Conservation (phyloP, 2,329 filamentous ascomycete species). For the Cladophialophora chaetospira region DNA sequence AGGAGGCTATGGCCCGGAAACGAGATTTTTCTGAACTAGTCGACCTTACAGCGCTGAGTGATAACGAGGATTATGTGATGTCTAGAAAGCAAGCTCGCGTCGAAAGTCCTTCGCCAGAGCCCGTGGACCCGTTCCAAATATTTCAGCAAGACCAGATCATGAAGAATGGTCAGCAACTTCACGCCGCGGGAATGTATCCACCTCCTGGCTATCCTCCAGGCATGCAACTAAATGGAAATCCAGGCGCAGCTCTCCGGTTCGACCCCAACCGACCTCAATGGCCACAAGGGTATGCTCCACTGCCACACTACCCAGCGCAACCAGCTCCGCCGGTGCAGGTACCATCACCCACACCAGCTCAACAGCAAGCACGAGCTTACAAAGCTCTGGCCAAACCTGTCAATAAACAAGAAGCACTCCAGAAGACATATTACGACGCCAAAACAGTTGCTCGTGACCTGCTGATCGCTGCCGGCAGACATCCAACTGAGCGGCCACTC, state of each 20-base stretch:
- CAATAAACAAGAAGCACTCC: slow-evolving; percentile 39
- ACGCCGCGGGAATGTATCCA: not conserved
- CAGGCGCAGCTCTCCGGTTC: not conserved
- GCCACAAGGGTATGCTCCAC: not conserved
- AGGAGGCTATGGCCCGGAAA: slow-evolving; percentile 59
- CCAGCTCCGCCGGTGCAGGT: not conserved
- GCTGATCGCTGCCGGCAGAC: slow-evolving; percentile 61
- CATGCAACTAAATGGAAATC: not conserved
- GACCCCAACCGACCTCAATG: not conserved
- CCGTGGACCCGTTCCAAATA: slow-evolving; percentile 10
- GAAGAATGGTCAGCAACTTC: not conserved
- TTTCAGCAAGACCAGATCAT: slow-evolving; percentile 5
- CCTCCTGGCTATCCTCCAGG: not conserved
- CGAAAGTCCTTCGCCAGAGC: slow-evolving; percentile 24
- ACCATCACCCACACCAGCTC: not conserved
- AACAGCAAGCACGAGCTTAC: slow-evolving; percentile 8
- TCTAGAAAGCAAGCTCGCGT: slow-evolving; percentile 34
- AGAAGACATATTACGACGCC: slow-evolving; percentile 59
- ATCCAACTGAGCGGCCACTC: slow-evolving; percentile 60
- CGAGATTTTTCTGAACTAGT: slow-evolving; percentile 57
- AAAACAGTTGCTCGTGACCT: slow-evolving; percentile 66
- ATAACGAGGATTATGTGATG: slow-evolving; percentile 46
- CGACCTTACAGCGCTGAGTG: slow-evolving; percentile 53
- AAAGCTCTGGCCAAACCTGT: slow-evolving; percentile 48
- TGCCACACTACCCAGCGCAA: not conserved